Evolutionary conservation across 1,139 yeast species (phyloP).

Genomic region (Hyphopichia wangnamkhiaoensis): DNA sequence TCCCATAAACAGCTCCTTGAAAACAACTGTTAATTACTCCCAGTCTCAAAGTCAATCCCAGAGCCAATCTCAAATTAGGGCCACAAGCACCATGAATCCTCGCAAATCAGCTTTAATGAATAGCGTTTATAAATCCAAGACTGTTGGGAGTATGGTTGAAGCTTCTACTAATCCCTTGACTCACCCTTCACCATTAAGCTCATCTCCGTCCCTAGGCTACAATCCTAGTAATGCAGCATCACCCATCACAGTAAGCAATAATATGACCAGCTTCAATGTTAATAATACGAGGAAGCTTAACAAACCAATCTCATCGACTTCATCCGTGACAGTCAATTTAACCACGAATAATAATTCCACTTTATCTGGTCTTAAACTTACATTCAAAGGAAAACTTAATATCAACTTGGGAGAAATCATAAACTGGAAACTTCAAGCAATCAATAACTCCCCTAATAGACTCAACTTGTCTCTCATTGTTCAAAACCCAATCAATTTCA

Average conservation of each 20-base stretch:
- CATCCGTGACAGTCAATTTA: constrained; percentile 47
- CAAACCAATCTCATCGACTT: constrained; percentile 24
- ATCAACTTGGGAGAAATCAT: constrained; percentile 62
- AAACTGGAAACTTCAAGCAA: constrained; percentile 67
- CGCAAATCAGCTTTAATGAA: constrained; percentile 22
- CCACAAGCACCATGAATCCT: constrained; percentile 8
- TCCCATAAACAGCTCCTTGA: constrained; percentile 43
- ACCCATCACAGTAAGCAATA: not conserved
- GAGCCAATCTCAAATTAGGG: constrained; percentile 8
- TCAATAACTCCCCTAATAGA: constrained; percentile 53
- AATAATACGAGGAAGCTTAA: constrained; percentile 1
- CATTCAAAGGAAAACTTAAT: constrained; percentile 64
- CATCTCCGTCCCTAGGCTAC: constrained; percentile 4
- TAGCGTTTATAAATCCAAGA: constrained; percentile 16
- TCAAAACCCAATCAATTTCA: constrained; percentile 28
- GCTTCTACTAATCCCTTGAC: not conserved
- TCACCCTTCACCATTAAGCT: constrained; percentile 1
- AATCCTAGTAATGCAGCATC: not conserved
- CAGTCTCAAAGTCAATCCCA: constrained; percentile 18
- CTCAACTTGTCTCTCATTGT: constrained; percentile 47
- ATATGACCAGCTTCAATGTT: constrained; percentile 3
- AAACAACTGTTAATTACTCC: constrained; percentile 23
- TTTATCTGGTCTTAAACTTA: constrained; percentile 53
- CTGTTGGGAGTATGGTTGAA: constrained; percentile 1
- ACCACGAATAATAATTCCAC: constrained; percentile 33